Conservation (phyloP, 148 eudicot species). For the Rhododendron ovatum region DNA sequence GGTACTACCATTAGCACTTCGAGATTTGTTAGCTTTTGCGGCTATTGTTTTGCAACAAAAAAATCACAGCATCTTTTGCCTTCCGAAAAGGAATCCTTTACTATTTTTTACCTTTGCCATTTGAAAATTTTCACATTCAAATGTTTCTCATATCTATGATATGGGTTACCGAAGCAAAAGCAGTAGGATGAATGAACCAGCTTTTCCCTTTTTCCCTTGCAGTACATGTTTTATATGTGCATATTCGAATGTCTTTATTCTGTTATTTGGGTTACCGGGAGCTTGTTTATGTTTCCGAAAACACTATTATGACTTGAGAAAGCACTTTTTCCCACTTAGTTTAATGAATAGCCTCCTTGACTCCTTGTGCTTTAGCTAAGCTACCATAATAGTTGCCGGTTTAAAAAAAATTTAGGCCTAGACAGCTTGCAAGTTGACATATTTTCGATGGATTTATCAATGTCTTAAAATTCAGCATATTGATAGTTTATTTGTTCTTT, state of each 20-base stretch:
- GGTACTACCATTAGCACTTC: slow-evolving; percentile 34
- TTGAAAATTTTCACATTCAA: not conserved
- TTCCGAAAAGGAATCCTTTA: not conserved
- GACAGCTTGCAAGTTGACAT: not conserved
- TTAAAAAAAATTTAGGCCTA: not conserved
- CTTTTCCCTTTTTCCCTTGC: not conserved
- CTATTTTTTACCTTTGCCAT: not conserved
- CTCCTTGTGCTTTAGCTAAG: not conserved
- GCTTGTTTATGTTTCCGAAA: not conserved
- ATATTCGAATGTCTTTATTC: not conserved
- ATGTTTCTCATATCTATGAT: not conserved
- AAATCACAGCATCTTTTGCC: not conserved
- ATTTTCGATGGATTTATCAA: not conserved
- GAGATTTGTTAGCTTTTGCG: slow-evolving; percentile 1
- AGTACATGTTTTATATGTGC: not conserved
- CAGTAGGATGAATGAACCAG: not conserved
- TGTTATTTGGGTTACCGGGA: not conserved
- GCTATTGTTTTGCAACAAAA: not conserved
- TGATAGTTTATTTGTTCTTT: slow-evolving; percentile 19
- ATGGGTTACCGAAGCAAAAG: not conserved
- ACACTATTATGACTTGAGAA: not conserved
- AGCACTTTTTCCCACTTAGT: not conserved
- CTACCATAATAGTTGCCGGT: not conserved
- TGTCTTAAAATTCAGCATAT: not conserved
- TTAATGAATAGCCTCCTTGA: not conserved